phyloP scores from a whole-genome alignment of 257 asterid species.

The Vinca minor region DNA sequence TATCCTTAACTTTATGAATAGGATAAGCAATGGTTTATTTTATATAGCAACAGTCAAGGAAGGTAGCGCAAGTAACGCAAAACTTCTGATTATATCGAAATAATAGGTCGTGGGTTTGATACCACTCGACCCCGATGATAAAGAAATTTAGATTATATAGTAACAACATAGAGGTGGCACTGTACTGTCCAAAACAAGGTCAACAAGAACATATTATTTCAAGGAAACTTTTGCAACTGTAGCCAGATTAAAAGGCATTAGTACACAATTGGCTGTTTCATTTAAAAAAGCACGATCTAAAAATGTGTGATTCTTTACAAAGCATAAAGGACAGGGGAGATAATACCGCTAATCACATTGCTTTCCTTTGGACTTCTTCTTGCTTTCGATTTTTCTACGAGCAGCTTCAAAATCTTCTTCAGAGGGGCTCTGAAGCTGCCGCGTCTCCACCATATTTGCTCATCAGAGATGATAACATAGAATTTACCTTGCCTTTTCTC shows the following conservation, averaged over 20 bases:
- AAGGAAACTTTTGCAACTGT: neutral
- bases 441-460: slow-evolving; percentile 63
- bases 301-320: neutral
- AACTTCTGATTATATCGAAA: no score
- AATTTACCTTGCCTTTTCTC: slow-evolving; percentile 63
- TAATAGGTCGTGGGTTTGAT: no score
- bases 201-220: neutral
- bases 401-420: slow-evolving; percentile 96
- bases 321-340: neutral
- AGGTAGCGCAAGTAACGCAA: no score
- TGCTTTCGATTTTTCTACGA: slow-evolving; percentile 52
- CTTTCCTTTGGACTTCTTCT: slow-evolving; percentile 52
- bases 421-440: slow-evolving; percentile 54
- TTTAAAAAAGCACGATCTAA: neutral
- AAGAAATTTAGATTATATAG: no score
- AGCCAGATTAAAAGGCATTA: neutral
- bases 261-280: neutral
- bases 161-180: neutral
- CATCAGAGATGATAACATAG: slow-evolving; percentile 72
- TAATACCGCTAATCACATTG: slow-evolving; percentile 9
- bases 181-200: neutral
- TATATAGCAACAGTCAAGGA: no score
- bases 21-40: neutral
- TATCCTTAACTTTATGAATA: neutral
- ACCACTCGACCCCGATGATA: no score